Conservation (phyloP, 805 yeast species). For the Kuraishia borneana region DNA sequence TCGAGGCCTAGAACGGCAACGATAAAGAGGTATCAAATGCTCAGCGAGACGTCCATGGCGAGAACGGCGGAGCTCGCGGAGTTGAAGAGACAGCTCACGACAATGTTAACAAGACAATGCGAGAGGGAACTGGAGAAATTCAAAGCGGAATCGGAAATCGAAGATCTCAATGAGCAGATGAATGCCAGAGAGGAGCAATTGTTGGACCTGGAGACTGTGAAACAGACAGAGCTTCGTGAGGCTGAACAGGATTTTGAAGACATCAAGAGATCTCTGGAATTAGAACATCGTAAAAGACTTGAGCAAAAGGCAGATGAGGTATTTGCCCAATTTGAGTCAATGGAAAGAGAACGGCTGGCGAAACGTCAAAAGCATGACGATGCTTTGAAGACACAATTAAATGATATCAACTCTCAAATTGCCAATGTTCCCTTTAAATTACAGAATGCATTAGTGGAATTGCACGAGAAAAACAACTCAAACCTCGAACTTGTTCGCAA, state of each 20-base stretch:
- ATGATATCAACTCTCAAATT: too few species aligned
- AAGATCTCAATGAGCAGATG: not conserved
- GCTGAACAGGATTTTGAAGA: slow-evolving; percentile 11
- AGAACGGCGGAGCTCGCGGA: slow-evolving; percentile 13
- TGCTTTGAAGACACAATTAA: too few species aligned
- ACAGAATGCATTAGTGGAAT: slow-evolving; percentile 2
- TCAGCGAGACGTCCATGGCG: not conserved
- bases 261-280: slow-evolving; percentile 10
- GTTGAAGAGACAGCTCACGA: slow-evolving; percentile 14
- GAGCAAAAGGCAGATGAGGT: slow-evolving; percentile 18
- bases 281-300: slow-evolving; percentile 23
- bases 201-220: slow-evolving; percentile 13
- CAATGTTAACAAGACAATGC: slow-evolving; percentile 13
- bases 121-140: slow-evolving; percentile 11
- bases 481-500: not conserved
- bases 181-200: not conserved
- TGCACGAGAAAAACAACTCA: too few species aligned
- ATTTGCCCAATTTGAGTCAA: too few species aligned
- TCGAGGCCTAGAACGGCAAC: too few species aligned
- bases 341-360: too few species aligned
- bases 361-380: too few species aligned
- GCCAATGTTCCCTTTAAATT: not conserved
- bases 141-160: not conserved
- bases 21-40: not conserved
- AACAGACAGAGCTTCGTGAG: slow-evolving; percentile 19